phyloP scores from a whole-genome alignment of 73 alveolate genomes.

The Tetrahymena elliotti region DNA sequence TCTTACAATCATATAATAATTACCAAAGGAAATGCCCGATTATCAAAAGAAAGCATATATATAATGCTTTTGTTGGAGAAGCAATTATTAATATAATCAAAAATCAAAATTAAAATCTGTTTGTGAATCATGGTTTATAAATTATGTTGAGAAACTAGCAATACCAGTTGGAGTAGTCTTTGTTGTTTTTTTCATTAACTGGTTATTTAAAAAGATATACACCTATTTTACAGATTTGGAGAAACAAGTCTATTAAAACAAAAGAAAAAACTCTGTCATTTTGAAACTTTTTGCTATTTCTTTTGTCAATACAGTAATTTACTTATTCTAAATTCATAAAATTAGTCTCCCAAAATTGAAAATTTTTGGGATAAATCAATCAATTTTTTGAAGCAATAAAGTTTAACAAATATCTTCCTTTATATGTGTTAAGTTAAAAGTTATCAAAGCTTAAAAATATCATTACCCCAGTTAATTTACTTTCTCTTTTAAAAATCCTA shows the following conservation, averaged over 20 bases:
- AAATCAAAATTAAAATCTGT: neutral
- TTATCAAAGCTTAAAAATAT: too few species aligned
- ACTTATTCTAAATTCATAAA: too few species aligned
- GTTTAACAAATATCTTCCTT: too few species aligned
- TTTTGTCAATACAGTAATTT: neutral
- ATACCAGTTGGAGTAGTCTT: neutral
- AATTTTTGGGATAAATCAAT: too few species aligned
- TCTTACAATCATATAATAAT: neutral
- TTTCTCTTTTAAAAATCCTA: too few species aligned
- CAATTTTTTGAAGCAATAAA: too few species aligned
- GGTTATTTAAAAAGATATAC: neutral
- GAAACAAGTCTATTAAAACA: neutral
- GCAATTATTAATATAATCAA: neutral
- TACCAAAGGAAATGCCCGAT: neutral
- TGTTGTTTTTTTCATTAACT: neutral
- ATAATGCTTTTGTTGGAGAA: neutral
- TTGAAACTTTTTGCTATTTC: neutral
- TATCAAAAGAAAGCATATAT: neutral
- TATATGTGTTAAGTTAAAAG: too few species aligned
- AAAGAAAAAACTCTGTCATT: neutral
- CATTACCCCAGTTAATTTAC: too few species aligned
- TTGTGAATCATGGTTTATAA: neutral
- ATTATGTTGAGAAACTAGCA: neutral
- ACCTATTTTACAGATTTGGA: neutral
- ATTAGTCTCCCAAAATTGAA: too few species aligned